Evolutionary conservation across 768 basidiomycete genomes (phyloP), one percentile per base, ranked within the genome.

Genomic region (Paxillus ammoniavirescens): DNA sequence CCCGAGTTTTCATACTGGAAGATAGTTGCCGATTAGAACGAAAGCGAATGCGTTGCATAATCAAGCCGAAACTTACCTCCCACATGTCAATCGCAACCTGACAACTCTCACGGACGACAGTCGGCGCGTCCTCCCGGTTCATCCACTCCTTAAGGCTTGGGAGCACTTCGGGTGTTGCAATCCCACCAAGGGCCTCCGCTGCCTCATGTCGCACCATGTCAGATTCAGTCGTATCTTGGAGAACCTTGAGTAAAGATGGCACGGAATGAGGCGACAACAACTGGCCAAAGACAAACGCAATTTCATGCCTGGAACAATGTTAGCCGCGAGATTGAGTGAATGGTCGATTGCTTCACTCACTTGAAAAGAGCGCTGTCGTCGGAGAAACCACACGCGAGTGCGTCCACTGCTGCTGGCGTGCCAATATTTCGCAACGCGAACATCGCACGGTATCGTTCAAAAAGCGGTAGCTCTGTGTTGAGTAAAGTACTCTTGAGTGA

Each of bases 181-280:
- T 98, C 5, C 96, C 93, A n/a, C 97, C 97, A 0, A 99, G 80
- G 7, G 97, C 97, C 71, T 99, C 97, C 4, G 97, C 97, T 23
- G 96, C 97, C 71, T 99, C 97, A 61, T 99, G 97, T 31, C 97
- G 83, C 9, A 99, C 97, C 96, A 99, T 98, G 52, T 94, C 93
- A 10, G 87, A 87, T 70, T 98, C 97, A 2, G 73, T 65, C 2
- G 68, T 51, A 59, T 93, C 74, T 58, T 82, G 76, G n/a, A 99
- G 77, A 28, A 96, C 91, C 37, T 80, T 71, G 35, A 98, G 67
- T 31, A 99, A 77, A 0, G 90, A 80, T 9, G 95, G 93, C 18
- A 98, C 89, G 0, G 93, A 89, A 66, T 94, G 86, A 5, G 87
- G 78, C 1, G 92, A 93, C 47, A 92, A 82, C 41, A 99, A 80